These are phyloP conservation scores for Pichia scutulata DNA, from an alignment of 805 yeast species.

Conservation along the genomic window DNA sequence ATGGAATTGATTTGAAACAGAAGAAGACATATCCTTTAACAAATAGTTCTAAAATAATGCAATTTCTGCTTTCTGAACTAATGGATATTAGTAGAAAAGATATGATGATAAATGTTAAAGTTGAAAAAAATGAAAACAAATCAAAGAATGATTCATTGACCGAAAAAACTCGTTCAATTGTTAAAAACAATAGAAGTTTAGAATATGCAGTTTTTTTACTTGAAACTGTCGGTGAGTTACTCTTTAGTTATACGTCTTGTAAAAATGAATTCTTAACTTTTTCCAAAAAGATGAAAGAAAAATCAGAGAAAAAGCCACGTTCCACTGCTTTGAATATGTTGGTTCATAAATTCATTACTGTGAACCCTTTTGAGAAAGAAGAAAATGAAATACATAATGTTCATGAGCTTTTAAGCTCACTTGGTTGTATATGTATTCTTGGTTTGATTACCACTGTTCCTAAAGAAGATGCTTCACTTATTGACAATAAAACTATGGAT, in stretches of 20 bases:
- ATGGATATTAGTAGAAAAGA: conserved; percentile 35
- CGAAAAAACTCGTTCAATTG: conserved; percentile 10
- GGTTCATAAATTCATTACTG: conserved; percentile 63
- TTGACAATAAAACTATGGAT: conserved; percentile 47
- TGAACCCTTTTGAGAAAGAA: conserved; percentile 34
- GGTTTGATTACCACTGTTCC: conserved; percentile 57
- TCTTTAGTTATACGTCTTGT: conserved; percentile 71
- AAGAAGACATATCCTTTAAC: conserved; percentile 12
- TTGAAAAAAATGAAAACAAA: conserved; percentile 18
- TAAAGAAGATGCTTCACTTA: conserved; percentile 37
- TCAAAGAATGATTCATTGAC: conserved; percentile 4
- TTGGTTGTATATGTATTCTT: conserved; percentile 54
- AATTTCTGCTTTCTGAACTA: conserved; percentile 54
- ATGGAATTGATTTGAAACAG: conserved; percentile 8
- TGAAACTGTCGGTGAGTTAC: conserved; percentile 58
- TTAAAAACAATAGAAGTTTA: conserved; percentile 46
- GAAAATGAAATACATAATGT: conserved; percentile 37
- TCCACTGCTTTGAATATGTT: conserved; percentile 71
- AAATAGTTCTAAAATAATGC: conserved; percentile 49
- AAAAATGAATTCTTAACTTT: conserved; percentile 78
- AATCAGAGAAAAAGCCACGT: conserved; percentile 52
- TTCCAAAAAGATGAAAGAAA: conserved; percentile 43
- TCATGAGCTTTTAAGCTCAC: conserved; percentile 47
- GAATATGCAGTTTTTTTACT: conserved; percentile 62
- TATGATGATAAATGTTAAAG: conserved; percentile 15